These are phyloP conservation scores for Apophysomyces ossiformis DNA, from an alignment of 371 early-diverging fungal genomes.

Conservation along the genomic window DNA sequence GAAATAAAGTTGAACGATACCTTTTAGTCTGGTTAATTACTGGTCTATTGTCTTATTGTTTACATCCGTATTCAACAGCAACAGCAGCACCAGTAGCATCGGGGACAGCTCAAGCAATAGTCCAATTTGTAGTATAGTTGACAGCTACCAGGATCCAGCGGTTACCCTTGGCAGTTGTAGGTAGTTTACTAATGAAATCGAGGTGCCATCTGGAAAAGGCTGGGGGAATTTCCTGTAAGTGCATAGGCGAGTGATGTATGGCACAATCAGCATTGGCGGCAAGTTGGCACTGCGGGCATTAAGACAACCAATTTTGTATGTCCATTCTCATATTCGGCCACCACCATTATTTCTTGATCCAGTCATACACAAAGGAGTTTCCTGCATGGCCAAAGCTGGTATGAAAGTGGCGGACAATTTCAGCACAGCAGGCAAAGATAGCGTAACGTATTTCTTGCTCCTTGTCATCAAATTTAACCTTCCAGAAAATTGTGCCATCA, in stretches of 20 bases:
- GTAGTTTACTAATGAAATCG: conserved; percentile 30
- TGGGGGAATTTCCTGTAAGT: not conserved
- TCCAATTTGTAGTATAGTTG: conserved; percentile 48
- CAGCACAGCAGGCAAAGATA: conserved; percentile 17
- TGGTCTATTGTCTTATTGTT: no score
- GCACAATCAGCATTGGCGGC: conserved; percentile 15
- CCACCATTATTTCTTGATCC: conserved; percentile 26
- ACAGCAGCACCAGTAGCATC: conserved; percentile 34
- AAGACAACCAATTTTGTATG: conserved; percentile 12
- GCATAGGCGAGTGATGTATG: conserved; percentile 16
- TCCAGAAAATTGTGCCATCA: conserved; percentile 4
- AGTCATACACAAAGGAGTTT: conserved; percentile 6
- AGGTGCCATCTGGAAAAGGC: conserved; percentile 32
- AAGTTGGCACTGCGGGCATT: conserved; percentile 27
- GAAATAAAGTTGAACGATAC: no score
- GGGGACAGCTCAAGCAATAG: conserved; percentile 36
- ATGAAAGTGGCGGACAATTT: no score
- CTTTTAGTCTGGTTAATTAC: no score
- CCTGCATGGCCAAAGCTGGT: conserved; percentile 25
- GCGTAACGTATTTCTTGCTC: conserved; percentile 10
- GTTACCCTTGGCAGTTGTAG: conserved; percentile 14
- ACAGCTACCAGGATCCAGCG: conserved; percentile 34
- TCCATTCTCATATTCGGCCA: conserved; percentile 29
- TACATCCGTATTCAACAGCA: no score
- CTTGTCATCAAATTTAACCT: conserved; percentile 1